Evolutionary conservation across 2,329 filamentous ascomycete species (phyloP).

Genomic region (Apiospora rasikravindrae): DNA sequence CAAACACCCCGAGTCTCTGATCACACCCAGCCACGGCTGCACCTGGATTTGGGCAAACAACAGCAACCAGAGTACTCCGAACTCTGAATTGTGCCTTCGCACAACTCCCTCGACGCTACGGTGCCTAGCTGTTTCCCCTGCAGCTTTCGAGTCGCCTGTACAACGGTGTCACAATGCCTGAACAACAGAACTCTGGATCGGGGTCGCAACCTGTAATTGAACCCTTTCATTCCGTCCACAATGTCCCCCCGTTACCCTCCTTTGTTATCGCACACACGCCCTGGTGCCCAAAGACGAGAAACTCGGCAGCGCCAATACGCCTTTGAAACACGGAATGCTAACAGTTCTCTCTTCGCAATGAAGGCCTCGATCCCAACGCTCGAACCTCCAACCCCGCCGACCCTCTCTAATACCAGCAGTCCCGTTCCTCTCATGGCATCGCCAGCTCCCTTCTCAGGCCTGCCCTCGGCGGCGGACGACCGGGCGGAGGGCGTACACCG

Average conservation of each 20-base stretch:
- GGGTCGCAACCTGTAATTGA: conserved; percentile 37
- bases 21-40: background rate
- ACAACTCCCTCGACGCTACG: background rate
- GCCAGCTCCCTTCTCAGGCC: conserved; percentile 83
- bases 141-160: conserved; percentile 22
- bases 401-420: conserved; percentile 42
- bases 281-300: background rate
- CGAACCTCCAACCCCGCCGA: conserved; percentile 26
- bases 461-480: conserved; percentile 74
- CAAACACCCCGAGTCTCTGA: conserved; percentile 5
- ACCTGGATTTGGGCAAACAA: background rate
- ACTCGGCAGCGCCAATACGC: background rate
- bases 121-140: conserved; percentile 28
- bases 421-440: conserved; percentile 69
- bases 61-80: background rate
- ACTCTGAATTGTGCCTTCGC: background rate
- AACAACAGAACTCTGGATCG: conserved; percentile 31
- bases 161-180: conserved; percentile 34
- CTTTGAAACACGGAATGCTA: conserved; percentile 24
- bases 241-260: conserved; percentile 6
- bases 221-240: conserved; percentile 21
- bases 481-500: conserved; percentile 68
- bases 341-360: conserved; percentile 43
- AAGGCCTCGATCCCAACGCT: conserved; percentile 28
- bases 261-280: conserved; percentile 4